phyloP scores from a whole-genome alignment of 768 basidiomycete species.

The Naganishia vaughanmartiniae region DNA sequence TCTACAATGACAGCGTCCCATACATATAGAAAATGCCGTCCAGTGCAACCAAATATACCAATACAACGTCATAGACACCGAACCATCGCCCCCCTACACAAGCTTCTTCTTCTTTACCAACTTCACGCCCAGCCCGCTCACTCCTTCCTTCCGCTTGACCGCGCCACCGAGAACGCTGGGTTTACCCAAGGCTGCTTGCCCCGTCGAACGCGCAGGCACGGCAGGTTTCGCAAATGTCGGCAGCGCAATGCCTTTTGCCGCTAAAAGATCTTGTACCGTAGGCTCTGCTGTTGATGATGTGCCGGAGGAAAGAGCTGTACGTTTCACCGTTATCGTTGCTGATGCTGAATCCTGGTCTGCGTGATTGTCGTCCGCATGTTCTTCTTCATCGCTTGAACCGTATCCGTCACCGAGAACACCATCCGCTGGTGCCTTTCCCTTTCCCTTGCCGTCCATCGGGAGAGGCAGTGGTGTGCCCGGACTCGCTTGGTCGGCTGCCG shows the following conservation, averaged over 20 bases:
- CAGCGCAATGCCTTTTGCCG: conserved; percentile 43
- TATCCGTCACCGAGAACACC: conserved; percentile 37
- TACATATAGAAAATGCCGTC: background rate
- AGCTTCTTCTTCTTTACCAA: conserved; percentile 32
- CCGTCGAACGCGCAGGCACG: conserved; percentile 25
- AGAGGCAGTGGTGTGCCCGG: background rate
- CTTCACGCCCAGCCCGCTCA: conserved; percentile 30
- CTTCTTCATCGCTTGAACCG: conserved; percentile 29
- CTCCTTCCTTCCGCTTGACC: conserved; percentile 45
- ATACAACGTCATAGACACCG: background rate
- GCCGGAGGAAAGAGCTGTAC: conserved; percentile 30
- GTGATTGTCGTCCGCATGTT: conserved; percentile 33
- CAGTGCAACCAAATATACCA: background rate
- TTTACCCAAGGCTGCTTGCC: conserved; percentile 40
- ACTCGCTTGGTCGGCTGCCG: conserved; percentile 25
- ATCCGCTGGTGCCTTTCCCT: conserved; percentile 50
- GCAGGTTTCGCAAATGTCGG: conserved; percentile 25
- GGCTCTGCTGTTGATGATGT: conserved; percentile 38
- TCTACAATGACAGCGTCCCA: background rate
- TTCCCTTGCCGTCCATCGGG: conserved; percentile 20
- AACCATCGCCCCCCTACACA: background rate
- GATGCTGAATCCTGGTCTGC: conserved; percentile 29
- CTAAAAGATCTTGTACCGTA: conserved; percentile 46
- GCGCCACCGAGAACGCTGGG: conserved; percentile 40
- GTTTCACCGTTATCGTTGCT: conserved; percentile 45